These are phyloP conservation scores for Boletales sp. DNA, from an alignment of 768 basidiomycete genomes.

Conservation along the genomic window DNA sequence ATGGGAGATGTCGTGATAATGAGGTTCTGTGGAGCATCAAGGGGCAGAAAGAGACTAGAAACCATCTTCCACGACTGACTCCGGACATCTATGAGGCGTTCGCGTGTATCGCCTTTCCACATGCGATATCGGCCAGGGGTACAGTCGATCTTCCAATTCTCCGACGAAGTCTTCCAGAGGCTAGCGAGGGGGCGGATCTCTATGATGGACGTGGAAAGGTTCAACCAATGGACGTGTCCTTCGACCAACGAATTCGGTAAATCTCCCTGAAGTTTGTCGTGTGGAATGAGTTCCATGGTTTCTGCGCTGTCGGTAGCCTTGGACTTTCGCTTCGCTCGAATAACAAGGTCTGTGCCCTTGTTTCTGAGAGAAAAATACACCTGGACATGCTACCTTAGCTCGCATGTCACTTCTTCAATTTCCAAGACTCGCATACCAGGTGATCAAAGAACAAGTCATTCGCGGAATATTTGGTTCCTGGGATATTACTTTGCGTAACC, in stretches of 20 bases:
- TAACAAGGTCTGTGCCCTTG: constrained; percentile 4
- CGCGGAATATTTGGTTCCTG: too few relatives aligned
- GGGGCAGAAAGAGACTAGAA: constrained; percentile 6
- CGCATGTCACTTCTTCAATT: too few relatives aligned
- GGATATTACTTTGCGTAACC: constrained; percentile 13
- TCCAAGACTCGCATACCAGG: neutral
- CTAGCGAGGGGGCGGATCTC: constrained; percentile 22
- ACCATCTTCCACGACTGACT: constrained; percentile 24
- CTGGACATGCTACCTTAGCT: too few relatives aligned
- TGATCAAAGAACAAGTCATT: constrained; percentile 6
- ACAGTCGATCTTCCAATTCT: constrained; percentile 21
- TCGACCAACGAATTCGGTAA: neutral
- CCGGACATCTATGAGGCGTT: constrained; percentile 20
- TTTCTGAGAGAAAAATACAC: too few relatives aligned
- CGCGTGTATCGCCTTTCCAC: neutral
- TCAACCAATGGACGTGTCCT: constrained; percentile 26
- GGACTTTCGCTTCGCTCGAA: constrained; percentile 7
- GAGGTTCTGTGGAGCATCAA: constrained; percentile 15
- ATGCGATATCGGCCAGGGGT: constrained; percentile 1
- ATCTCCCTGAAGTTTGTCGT: constrained; percentile 12
- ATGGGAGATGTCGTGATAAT: constrained; percentile 7
- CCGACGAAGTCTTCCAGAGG: constrained; percentile 12
- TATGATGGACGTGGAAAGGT: constrained; percentile 15
- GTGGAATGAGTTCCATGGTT: constrained; percentile 21
- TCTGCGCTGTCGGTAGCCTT: neutral